A percentile compares a stretch with the other conserved stretches of the same genome.
Conservation (phyloP, 1,284 basidiomycete genomes). For the Rhodotorula sp. region DNA sequence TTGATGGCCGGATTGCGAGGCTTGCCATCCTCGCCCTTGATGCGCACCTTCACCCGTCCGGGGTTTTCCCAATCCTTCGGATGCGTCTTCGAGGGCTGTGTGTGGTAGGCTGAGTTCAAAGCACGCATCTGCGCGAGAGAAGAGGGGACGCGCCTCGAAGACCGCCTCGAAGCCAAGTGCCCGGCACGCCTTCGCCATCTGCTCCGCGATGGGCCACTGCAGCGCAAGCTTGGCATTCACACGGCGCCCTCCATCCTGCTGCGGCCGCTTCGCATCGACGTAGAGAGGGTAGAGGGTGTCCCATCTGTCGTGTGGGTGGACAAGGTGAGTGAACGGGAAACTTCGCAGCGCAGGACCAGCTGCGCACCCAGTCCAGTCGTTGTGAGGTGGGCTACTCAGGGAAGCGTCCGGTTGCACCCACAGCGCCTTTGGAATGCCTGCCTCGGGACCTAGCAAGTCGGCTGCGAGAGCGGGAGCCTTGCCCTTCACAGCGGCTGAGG, state of each 20-base stretch:
- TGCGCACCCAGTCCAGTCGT: slow-evolving; percentile 7
- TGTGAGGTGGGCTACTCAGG: slow-evolving; percentile 1
- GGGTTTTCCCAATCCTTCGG: slow-evolving; percentile 90
- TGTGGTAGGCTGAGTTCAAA: not conserved
- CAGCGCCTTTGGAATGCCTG: slow-evolving; percentile 19
- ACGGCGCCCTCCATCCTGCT: slow-evolving; percentile 75
- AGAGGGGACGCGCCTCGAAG: slow-evolving; percentile 48
- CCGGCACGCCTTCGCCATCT: slow-evolving; percentile 80
- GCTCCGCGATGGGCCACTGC: slow-evolving; percentile 92
- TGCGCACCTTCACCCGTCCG: slow-evolving; percentile 64
- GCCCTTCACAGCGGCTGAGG: slow-evolving; percentile 7
- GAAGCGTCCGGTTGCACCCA: slow-evolving; percentile 7
- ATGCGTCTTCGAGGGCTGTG: slow-evolving; percentile 68
- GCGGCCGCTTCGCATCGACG: slow-evolving; percentile 88
- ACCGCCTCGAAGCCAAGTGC: slow-evolving; percentile 73
- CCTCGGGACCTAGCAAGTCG: not conserved
- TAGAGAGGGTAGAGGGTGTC: slow-evolving; percentile 81
- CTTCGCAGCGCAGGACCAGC: not conserved
- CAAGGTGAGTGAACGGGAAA: not conserved
- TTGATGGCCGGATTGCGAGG: slow-evolving; percentile 69
- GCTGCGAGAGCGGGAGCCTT: not conserved
- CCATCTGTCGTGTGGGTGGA: slow-evolving; percentile 20
- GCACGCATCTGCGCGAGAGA: too few species aligned
- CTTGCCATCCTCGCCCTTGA: slow-evolving; percentile 64
- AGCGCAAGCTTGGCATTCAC: slow-evolving; percentile 73